phyloP scores from a whole-genome alignment of 495 filamentous ascomycete species.

The Aspergillus bertholletiae region DNA sequence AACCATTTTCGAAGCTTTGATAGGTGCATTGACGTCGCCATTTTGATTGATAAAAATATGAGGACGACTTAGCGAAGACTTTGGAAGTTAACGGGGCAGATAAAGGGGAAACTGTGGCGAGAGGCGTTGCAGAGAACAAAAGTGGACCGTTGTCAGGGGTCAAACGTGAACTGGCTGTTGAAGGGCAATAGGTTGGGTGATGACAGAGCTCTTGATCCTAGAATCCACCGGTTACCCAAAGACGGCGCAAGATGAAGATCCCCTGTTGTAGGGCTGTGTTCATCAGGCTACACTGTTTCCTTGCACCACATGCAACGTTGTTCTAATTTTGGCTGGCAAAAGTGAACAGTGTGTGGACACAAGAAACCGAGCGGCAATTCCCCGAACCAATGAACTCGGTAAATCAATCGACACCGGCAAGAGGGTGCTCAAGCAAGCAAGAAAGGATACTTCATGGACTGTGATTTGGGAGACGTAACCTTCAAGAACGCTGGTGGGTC shows the following conservation, averaged over 20 bases:
- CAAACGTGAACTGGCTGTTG: not conserved
- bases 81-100: not conserved
- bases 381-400: not conserved
- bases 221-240: slow-evolving; percentile 2
- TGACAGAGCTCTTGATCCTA: not conserved
- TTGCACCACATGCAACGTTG: not conserved
- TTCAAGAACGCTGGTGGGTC: slow-evolving; percentile 2
- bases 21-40: slow-evolving; percentile 60
- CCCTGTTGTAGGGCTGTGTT: slow-evolving; percentile 13
- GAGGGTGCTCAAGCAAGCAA: not conserved
- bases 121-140: not conserved
- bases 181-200: not conserved
- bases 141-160: not conserved
- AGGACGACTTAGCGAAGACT: not conserved
- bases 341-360: not conserved
- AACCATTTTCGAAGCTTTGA: slow-evolving; percentile 82
- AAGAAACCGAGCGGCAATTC: not conserved
- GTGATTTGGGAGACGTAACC: slow-evolving; percentile 2
- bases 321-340: slow-evolving; percentile 2
- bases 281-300: slow-evolving; percentile 25
- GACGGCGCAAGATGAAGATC: slow-evolving; percentile 6
- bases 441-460: not conserved
- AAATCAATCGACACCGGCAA: not conserved
- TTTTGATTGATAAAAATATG: slow-evolving; percentile 17
- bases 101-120: not conserved